Evolutionary conservation across 2,329 filamentous ascomycete species (phyloP), one percentile per base, ranked within the genome.

Genomic region (Trichoderma sp.): DNA sequence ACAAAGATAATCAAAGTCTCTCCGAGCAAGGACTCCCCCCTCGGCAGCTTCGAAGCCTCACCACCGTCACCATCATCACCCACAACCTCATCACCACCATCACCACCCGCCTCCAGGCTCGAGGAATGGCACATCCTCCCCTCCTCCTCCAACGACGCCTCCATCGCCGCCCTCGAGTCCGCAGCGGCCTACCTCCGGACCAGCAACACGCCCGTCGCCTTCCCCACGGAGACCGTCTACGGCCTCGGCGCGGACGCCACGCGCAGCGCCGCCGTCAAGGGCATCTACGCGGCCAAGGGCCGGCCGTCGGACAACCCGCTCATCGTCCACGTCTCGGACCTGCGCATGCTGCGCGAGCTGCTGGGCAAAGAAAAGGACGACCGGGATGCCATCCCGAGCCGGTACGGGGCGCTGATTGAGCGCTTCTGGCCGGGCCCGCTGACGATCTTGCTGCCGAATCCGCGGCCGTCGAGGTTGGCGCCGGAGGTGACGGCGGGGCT

Each of bases 141-240:
- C 0, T 71, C 74, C 7, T 69, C 74, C 7, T 69, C 75, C 7
- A 68, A 71, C 24, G 71, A 72, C 7, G 74, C 75, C 21, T 24
- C 21, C 7, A 66, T 81, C 45, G 71, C 70, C 1, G 74, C 77
- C 28, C 81, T 96, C 44, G 78, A 80, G 65, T 79, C 87, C 63
- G 92, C 92, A 1, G 92, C 91, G 2, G 74, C 82, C 14, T 83
- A 88, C 68, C 80, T 97, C 43, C 84, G 81, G 59, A 81, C 82
- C 19, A 88, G 84, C 59, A 84, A 91, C 73, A 84, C 84, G 3
- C 95, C 95, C 5, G 92, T 99, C 55, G 95, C 92, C 1, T 99
- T 99, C 74, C 95, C 95, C 0, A 99, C 95, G 0, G 95, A 99
- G 79, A 99, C 95, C 0, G 95, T 99, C 0, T 99, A 99, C 75